A percentile compares a stretch with the other conserved stretches of the same genome.
Conservation (phyloP, 2,329 filamentous ascomycete genomes). For the Fusarium oligoseptatum region DNA sequence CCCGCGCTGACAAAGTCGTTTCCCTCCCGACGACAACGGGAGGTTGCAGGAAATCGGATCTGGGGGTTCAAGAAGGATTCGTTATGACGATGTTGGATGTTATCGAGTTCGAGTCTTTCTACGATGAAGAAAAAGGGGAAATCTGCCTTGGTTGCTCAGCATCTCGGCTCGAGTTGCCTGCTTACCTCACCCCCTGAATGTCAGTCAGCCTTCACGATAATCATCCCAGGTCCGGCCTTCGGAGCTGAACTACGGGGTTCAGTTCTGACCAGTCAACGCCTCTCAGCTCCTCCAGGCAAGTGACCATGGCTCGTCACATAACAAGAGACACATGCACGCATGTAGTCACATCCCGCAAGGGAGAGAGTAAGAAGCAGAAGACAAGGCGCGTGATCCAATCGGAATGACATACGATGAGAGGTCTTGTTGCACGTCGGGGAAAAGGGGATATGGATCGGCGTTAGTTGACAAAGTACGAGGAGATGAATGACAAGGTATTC, state of each 20-base stretch:
- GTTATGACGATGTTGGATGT: background rate
- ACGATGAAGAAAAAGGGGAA: background rate
- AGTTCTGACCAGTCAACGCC: background rate
- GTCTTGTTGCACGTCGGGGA: background rate
- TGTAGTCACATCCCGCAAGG: slow-evolving; percentile 8
- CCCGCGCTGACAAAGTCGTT: background rate
- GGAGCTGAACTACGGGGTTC: background rate
- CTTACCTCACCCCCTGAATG: background rate
- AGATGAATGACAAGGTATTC: background rate
- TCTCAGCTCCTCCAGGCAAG: background rate
- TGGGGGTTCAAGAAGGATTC: background rate
- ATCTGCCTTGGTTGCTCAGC: background rate
- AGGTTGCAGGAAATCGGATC: background rate
- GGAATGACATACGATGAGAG: background rate
- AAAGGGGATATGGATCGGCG: background rate
- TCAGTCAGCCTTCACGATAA: background rate
- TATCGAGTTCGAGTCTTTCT: background rate
- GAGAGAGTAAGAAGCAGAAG: background rate
- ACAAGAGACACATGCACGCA: slow-evolving; percentile 10
- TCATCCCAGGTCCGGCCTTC: background rate
- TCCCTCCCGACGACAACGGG: background rate
- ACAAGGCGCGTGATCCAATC: slow-evolving; percentile 14
- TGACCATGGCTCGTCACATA: slow-evolving; percentile 1
- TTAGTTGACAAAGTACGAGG: background rate
- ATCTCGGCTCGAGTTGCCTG: background rate